phyloP scores from a whole-genome alignment of 371 early-diverging fungal species.

The Mortierella sp. region DNA sequence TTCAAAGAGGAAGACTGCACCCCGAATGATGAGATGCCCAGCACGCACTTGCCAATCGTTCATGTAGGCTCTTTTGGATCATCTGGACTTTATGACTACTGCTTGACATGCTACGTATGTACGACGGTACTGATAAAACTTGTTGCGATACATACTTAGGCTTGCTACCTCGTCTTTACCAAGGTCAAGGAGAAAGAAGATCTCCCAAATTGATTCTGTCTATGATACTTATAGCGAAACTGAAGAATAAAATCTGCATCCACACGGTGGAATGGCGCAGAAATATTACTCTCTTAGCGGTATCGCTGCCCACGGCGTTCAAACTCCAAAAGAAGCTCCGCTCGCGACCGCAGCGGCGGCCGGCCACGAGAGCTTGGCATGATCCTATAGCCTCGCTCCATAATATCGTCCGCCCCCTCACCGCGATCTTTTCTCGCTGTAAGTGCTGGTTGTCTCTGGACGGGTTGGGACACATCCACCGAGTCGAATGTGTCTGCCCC shows the following conservation, averaged over 20 bases:
- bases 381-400: slow-evolving; percentile 42
- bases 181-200: slow-evolving; percentile 49
- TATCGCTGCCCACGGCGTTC: slow-evolving; percentile 25
- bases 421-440: too few relatives aligned
- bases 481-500: slow-evolving; percentile 32
- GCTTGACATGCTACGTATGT: too few relatives aligned
- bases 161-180: slow-evolving; percentile 59
- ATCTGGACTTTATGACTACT: too few relatives aligned
- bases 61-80: slow-evolving; percentile 58
- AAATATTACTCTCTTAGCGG: slow-evolving; percentile 1
- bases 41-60: slow-evolving; percentile 56
- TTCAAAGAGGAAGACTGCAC: slow-evolving; percentile 44
- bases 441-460: too few relatives aligned
- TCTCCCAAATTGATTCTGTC: too few relatives aligned
- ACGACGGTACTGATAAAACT: too few relatives aligned
- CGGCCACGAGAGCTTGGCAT: slow-evolving; percentile 33
- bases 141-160: slow-evolving; percentile 24
- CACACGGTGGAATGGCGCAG: neutral
- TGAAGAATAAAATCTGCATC: too few relatives aligned
- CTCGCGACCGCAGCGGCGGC: slow-evolving; percentile 16
- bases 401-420: slow-evolving; percentile 23
- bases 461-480: neutral
- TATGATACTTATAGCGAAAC: too few relatives aligned
- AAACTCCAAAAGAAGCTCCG: slow-evolving; percentile 33
- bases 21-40: slow-evolving; percentile 25